A percentile compares a stretch with the other conserved stretches of the same genome.
Evolutionary conservation across 345 rosid genomes (phyloP).

Genomic region (Gossypium anomalum): DNA sequence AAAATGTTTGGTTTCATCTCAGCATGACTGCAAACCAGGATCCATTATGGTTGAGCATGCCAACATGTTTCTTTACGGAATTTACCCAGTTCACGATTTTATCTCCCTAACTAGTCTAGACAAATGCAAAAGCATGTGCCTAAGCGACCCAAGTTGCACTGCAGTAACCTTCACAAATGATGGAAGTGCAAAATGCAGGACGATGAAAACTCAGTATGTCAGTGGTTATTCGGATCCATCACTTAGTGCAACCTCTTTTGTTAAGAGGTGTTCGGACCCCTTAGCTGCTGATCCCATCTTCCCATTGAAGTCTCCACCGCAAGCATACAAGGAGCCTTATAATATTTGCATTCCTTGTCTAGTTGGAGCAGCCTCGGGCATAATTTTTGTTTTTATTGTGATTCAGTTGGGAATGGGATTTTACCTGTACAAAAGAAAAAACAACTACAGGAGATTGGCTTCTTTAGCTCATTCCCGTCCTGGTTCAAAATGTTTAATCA

Average conservation of each 20-base stretch:
- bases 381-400: slow-evolving; percentile 37
- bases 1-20: slow-evolving; percentile 48
- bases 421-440: slow-evolving; percentile 46
- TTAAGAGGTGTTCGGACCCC: slow-evolving; percentile 67
- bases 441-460: slow-evolving; percentile 36
- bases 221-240: slow-evolving; percentile 72
- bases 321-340: slow-evolving; percentile 22
- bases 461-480: slow-evolving; percentile 31
- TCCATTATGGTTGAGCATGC: slow-evolving; percentile 38
- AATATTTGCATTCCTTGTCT: slow-evolving; percentile 54
- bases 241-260: slow-evolving; percentile 50
- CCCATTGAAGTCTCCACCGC: slow-evolving; percentile 21
- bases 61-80: slow-evolving; percentile 53
- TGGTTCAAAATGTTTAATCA: slow-evolving; percentile 51
- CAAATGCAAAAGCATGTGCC: slow-evolving; percentile 53
- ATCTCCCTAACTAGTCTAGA: slow-evolving; percentile 37
- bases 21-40: slow-evolving; percentile 39
- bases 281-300: slow-evolving; percentile 50
- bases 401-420: slow-evolving; percentile 51
- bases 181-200: slow-evolving; percentile 46
- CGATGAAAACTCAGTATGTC: slow-evolving; percentile 45
- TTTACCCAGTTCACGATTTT: slow-evolving; percentile 60
- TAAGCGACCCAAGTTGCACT: slow-evolving; percentile 37
- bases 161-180: slow-evolving; percentile 63
- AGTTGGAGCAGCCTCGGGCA: slow-evolving; percentile 49